Percentiles rank a stretch among this genome's conserved stretches.
phyloP scores from a whole-genome alignment of 208 protist species.

The Dictyostelium gargantuum region DNA sequence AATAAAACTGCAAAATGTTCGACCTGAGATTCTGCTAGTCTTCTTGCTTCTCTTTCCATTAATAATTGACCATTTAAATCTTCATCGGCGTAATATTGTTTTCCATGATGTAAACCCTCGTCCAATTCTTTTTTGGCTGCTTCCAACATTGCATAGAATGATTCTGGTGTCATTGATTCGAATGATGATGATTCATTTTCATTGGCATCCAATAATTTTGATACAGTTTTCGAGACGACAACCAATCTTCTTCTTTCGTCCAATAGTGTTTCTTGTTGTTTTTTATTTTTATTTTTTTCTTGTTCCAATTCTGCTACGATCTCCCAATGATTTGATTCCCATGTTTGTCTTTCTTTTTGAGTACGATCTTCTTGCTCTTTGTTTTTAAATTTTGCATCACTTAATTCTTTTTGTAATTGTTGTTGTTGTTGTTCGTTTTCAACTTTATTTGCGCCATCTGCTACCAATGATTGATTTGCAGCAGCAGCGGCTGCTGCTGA shows the following conservation, averaged over 20 bases:
- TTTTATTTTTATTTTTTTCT: slow-evolving; percentile 7
- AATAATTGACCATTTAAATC: slow-evolving; percentile 42
- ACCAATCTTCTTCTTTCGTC: slow-evolving; percentile 24
- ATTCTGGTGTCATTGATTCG: slow-evolving; percentile 13
- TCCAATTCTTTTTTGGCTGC: slow-evolving; percentile 1
- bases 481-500: background rate
- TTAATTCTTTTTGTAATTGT: background rate
- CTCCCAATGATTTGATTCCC: background rate
- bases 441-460: background rate
- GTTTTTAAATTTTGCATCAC: background rate
- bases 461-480: background rate
- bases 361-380: background rate
- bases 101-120: slow-evolving; percentile 15
- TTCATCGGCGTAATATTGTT: slow-evolving; percentile 48
- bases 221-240: slow-evolving; percentile 25
- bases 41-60: slow-evolving; percentile 53
- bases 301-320: slow-evolving; percentile 11
- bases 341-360: background rate
- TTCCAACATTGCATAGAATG: slow-evolving; percentile 57
- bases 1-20: slow-evolving; percentile 44
- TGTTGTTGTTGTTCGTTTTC: background rate
- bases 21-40: slow-evolving; percentile 41
- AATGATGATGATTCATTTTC: background rate
- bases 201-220: slow-evolving; percentile 12
- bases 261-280: background rate